Percentiles rank a stretch among this genome's conserved stretches.
These are phyloP conservation scores for Lichina pygmaea DNA, from an alignment of 495 filamentous ascomycete genomes.

Conservation along the genomic window DNA sequence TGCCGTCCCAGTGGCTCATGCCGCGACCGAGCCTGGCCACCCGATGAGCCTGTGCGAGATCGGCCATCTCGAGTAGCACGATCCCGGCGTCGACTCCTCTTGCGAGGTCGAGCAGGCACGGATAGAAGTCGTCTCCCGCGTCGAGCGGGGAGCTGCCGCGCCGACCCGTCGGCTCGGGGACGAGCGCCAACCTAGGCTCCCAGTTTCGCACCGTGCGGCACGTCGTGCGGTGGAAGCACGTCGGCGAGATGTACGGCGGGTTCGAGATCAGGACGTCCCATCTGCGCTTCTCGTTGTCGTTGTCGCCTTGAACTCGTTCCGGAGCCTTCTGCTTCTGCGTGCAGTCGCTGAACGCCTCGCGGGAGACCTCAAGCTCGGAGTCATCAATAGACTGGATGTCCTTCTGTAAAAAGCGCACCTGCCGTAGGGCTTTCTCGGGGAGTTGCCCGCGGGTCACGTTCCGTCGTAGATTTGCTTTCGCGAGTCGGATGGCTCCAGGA, in stretches of 20 bases:
- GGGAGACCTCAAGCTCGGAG: too few relatives aligned
- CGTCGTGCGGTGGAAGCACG: slow-evolving; percentile 22
- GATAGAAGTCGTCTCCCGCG: slow-evolving; percentile 27
- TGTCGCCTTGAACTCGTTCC: too few relatives aligned
- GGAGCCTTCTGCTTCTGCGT: too few relatives aligned
- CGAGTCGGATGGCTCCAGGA: slow-evolving; percentile 27
- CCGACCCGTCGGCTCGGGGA: slow-evolving; percentile 18
- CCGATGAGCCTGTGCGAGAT: slow-evolving; percentile 16
- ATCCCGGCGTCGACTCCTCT: slow-evolving; percentile 12
- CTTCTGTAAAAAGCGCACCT: slow-evolving; percentile 22
- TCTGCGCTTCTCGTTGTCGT: neutral
- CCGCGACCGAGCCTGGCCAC: slow-evolving; percentile 5
- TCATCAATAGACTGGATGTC: slow-evolving; percentile 23
- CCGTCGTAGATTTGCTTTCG: slow-evolving; percentile 27
- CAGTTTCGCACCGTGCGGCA: slow-evolving; percentile 46
- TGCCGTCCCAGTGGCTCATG: slow-evolving; percentile 7
- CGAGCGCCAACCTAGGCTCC: slow-evolving; percentile 57
- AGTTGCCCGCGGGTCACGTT: slow-evolving; percentile 17
- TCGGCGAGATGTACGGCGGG: slow-evolving; percentile 64
- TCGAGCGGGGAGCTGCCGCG: slow-evolving; percentile 2
- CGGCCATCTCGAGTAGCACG: slow-evolving; percentile 30
- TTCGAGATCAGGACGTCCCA: slow-evolving; percentile 66
- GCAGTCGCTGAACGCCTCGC: too few relatives aligned
- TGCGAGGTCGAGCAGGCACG: slow-evolving; percentile 18
- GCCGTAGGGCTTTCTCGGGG: slow-evolving; percentile 7